These are phyloP conservation scores for Symbiodinium pilosum DNA, from an alignment of 73 alveolate species.

Conservation along the genomic window DNA sequence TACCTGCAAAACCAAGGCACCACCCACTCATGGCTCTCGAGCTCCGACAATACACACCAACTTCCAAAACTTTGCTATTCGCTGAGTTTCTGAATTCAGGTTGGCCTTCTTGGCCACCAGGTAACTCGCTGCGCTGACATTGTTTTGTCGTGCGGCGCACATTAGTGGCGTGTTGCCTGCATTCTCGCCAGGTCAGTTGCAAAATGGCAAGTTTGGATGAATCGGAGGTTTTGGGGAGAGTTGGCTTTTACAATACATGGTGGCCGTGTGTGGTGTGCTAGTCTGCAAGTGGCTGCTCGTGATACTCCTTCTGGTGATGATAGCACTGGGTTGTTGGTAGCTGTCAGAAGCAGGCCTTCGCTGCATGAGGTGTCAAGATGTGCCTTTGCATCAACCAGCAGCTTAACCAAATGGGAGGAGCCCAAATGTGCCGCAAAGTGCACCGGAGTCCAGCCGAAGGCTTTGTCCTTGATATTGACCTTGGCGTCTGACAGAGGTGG, in stretches of 20 bases:
- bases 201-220: too few species aligned
- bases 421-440: constrained; percentile 78
- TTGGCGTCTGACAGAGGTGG: not conserved
- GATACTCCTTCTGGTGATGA: not conserved
- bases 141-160: constrained; percentile 78
- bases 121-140: constrained; percentile 31
- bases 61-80: too few species aligned
- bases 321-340: too few species aligned
- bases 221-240: too few species aligned
- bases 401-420: constrained; percentile 11
- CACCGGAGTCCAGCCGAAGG: constrained; percentile 79
- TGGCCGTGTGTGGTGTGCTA: not conserved
- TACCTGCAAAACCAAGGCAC: not conserved
- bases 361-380: constrained; percentile 60
- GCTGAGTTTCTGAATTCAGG: constrained; percentile 36
- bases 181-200: too few species aligned
- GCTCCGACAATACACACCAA: too few species aligned
- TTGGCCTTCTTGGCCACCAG: constrained; percentile 55
- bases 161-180: constrained; percentile 56
- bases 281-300: not conserved
- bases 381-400: constrained; percentile 55
- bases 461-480: constrained; percentile 40
- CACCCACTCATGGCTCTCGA: too few species aligned
- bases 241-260: not conserved
- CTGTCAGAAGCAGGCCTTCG: constrained; percentile 39